Evolutionary conservation across 2,329 filamentous ascomycete genomes (phyloP), one percentile per base, ranked within the genome.

Genomic region (Kalaharituber pfeilii): DNA sequence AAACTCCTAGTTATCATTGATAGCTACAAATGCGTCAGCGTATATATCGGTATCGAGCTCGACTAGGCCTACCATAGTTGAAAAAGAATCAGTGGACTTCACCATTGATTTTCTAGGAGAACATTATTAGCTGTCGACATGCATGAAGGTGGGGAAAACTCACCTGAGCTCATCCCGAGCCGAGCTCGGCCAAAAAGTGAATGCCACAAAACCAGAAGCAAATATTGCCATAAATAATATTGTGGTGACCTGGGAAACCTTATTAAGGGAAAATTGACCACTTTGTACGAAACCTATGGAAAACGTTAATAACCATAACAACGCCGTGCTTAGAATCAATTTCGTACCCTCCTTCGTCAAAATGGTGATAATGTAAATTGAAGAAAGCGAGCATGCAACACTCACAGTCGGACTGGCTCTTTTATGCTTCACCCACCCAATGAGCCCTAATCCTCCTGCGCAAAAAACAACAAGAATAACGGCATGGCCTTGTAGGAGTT

Each of bases 391-490:
- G 62, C 78, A 81, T 18, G 76, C 76, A 28, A 79, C 75, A 57
- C 79, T 79, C 55, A 78, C 75, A 42, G 78, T 66, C 7, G 77
- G 75, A 62, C 76, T 75, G 11, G 73, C 74, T 24, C 76, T 69
- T 55, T 70, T 72, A 58, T 79, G 74, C 62, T 79, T 79, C 11
- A 72, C 72, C 75, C 76, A 79, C 36, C 75, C 80, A 20, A 83
- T 72, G 53, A 81, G 73, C 0, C 79, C 80, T 49, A 83, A 67
- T 0, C 79, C 80, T 42, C 77, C 80, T 29, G 77, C 79, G 56
- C 77, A 76, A 62, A 82, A 82, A 1, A 82, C 68, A 39, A 81
- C 66, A 36, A 83, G 68, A 20, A 82, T 77, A 42, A 83, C 69
- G 0, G 72, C 72, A 69, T 82, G 79, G 1, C 80, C 80, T 13